Evolutionary conservation across 1,284 basidiomycete species (phyloP), one percentile per base, ranked within the genome.

Genomic region (Ceraceosorus guamensis): DNA sequence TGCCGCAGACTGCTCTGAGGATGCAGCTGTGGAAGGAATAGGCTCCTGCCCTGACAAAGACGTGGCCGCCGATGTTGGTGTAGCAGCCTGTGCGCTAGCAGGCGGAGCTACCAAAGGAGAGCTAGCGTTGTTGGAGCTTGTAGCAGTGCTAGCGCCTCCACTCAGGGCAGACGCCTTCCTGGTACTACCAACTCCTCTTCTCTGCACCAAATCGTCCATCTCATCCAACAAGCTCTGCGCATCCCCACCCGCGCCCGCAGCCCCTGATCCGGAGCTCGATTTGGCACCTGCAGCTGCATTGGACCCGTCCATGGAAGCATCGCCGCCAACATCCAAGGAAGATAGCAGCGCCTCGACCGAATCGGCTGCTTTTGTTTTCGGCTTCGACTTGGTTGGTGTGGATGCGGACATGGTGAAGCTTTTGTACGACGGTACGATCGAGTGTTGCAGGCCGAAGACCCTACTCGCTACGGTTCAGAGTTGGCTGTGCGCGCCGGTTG

Each of bases 141-240:
- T 60, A 31, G 53, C 48, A 31, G 48, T 59, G 32, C 50, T 10
- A 30, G 32, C 58, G n/a, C n/a, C n/a, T n/a, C n/a, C n/a, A n/a
- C n/a, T n/a, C n/a, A n/a, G n/a, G n/a, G n/a, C n/a, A n/a, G n/a
- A n/a, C n/a, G n/a, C n/a, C n/a, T n/a, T n/a, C n/a, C n/a, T n/a
- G n/a, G n/a, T n/a, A n/a, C n/a, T n/a, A n/a, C n/a, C n/a, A n/a
- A n/a, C n/a, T n/a, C n/a, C n/a, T 31, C 55, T 13, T 37, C 68
- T 66, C 57, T 76, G 71, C 18, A 76, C 72, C n/a, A 76, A 48
- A 24, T 65, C 67, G 51, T 76, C 73, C 4, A 76, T 52, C 39
- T 76, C 73, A 48, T 76, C 72, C 2, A 76, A 63, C 55, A 76
- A 48, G 50, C 67, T 70, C 60, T 76, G 73, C 5, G 71, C 71